A percentile compares a stretch with the other conserved stretches of the same genome.
Evolutionary conservation across 371 early-diverging fungal species (phyloP).

Genomic region (Rhizomucor miehei): DNA sequence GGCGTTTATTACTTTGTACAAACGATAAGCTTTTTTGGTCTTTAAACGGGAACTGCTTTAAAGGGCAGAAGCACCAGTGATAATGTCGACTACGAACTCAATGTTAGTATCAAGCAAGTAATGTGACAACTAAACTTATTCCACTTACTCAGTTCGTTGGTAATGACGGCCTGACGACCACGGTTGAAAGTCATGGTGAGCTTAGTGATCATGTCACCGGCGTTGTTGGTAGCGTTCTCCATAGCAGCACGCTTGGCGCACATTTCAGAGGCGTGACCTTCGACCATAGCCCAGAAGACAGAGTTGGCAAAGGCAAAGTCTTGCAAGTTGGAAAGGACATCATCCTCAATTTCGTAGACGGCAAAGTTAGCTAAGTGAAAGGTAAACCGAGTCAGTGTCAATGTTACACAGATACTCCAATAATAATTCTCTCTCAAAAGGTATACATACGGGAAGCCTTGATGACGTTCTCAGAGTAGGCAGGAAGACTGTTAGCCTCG

Average conservation of each 20-base stretch:
- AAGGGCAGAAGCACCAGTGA: conserved; percentile 91
- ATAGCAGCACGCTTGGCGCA: conserved; percentile 96
- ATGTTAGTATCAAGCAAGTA: background rate
- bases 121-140: conserved; percentile 1
- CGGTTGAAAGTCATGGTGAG: conserved; percentile 89
- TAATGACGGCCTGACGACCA: conserved; percentile 95
- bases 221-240: conserved; percentile 99
- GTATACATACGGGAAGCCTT: conserved; percentile 57
- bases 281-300: conserved; percentile 93
- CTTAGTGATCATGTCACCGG: conserved; percentile 80
- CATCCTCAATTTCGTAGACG: conserved; percentile 90
- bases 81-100: conserved; percentile 75
- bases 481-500: conserved; percentile 71
- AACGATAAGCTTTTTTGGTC: no score
- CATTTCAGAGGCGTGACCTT: conserved; percentile 97
- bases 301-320: conserved; percentile 94
- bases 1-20: no score
- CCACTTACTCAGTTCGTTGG: conserved; percentile 86
- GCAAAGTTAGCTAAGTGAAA: conserved; percentile 65
- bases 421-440: background rate
- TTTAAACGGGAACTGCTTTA: conserved; percentile 32
- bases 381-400: background rate
- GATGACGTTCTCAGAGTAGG: conserved; percentile 69
- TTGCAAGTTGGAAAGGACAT: conserved; percentile 83
- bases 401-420: background rate